Evolutionary conservation across 257 asterid species (phyloP).

Genomic region (Solanum appendiculatum): DNA sequence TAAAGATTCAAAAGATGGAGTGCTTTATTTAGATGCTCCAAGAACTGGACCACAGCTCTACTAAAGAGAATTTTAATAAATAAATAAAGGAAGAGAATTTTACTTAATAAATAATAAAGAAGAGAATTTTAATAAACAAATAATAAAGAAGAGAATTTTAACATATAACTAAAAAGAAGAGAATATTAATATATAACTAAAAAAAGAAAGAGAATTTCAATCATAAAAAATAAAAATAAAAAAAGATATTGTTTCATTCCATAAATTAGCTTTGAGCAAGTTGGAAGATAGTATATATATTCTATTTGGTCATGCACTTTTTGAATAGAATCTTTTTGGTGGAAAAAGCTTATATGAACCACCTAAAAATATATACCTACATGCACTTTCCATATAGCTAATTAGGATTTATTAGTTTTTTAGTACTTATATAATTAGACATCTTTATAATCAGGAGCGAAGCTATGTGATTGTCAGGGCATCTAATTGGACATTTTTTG

Average conservation of each 20-base stretch:
- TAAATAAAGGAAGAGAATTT: neutral
- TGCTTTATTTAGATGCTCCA: constrained; percentile 7
- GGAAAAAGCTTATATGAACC: neutral
- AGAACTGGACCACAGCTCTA: neutral
- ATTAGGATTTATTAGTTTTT: neutral
- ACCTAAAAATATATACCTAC: neutral
- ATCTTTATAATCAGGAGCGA: neutral
- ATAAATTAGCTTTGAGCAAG: neutral
- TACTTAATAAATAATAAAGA: neutral
- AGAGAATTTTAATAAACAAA: neutral
- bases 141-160: neutral
- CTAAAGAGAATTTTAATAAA: neutral
- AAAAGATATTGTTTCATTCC: neutral
- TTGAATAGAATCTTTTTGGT: neutral
- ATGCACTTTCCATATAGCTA: neutral
- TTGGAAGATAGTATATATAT: neutral
- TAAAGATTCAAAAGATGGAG: constrained; percentile 2
- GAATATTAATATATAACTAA: neutral
- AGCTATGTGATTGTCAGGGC: too few relatives aligned
- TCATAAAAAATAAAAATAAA: too few relatives aligned
- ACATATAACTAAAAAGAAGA: neutral
- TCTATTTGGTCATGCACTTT: neutral
- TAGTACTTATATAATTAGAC: neutral
- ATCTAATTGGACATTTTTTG: too few relatives aligned
- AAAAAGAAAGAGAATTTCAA: neutral